Percentiles rank a stretch among this genome's conserved stretches.
phyloP scores from a whole-genome alignment of 2,329 filamentous ascomycete species.

The Plenodomus lindquistii region DNA sequence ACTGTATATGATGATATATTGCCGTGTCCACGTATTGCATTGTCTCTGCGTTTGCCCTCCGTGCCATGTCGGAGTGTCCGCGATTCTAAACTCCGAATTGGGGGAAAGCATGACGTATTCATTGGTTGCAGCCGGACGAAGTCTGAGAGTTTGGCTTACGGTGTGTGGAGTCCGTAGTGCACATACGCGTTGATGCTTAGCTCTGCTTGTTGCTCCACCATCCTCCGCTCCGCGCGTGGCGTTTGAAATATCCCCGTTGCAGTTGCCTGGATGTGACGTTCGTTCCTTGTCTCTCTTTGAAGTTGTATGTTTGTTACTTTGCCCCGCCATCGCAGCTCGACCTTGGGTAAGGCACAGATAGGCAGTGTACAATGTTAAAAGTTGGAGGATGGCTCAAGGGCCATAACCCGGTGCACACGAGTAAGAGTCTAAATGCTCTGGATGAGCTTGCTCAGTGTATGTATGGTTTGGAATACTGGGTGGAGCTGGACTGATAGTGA shows the following conservation, averaged over 20 bases:
- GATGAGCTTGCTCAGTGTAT: slow-evolving; percentile 62
- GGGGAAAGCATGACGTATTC: slow-evolving; percentile 19
- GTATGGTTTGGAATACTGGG: neutral
- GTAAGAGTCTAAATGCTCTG: slow-evolving; percentile 60
- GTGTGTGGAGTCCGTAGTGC: neutral
- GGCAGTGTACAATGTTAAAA: slow-evolving; percentile 30
- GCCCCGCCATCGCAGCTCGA: neutral
- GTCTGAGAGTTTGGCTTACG: slow-evolving; percentile 11
- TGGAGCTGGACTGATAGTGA: slow-evolving; percentile 17
- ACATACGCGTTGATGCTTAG: slow-evolving; percentile 4
- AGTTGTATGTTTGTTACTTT: neutral
- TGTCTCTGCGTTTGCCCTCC: too few species aligned
- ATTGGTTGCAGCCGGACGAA: slow-evolving; percentile 17
- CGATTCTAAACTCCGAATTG: slow-evolving; percentile 3
- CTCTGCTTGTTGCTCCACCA: neutral
- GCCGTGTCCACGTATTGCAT: too few species aligned
- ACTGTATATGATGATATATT: neutral
- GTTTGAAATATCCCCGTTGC: neutral
- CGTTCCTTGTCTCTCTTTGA: neutral
- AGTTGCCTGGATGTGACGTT: neutral
- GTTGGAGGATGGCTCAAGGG: slow-evolving; percentile 47
- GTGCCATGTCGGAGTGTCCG: neutral
- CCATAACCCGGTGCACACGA: slow-evolving; percentile 49
- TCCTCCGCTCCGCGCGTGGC: neutral
- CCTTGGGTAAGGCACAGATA: neutral